These are phyloP conservation scores for Venturia effusa DNA, from an alignment of 2,329 filamentous ascomycete genomes.

Conservation along the genomic window DNA sequence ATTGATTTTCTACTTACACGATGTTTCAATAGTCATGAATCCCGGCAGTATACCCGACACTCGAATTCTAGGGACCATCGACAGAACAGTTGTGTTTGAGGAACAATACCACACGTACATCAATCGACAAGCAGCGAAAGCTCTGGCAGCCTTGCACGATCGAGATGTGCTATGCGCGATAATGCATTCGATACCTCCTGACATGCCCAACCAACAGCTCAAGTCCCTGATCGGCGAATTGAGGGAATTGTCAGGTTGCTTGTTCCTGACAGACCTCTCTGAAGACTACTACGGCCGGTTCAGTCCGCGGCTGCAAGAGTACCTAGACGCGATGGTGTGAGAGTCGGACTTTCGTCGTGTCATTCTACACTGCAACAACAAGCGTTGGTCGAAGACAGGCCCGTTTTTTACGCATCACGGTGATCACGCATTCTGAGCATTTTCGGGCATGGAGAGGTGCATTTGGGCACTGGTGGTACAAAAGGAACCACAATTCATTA, in stretches of 20 bases:
- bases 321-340: slow-evolving; percentile 9
- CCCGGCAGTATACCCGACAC: slow-evolving; percentile 33
- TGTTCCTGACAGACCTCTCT: slow-evolving; percentile 11
- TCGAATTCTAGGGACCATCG: slow-evolving; percentile 29
- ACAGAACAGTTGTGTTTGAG: slow-evolving; percentile 38
- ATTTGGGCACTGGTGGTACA: not conserved
- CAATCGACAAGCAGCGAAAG: slow-evolving; percentile 20
- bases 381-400: not conserved
- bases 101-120: slow-evolving; percentile 29
- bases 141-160: slow-evolving; percentile 18
- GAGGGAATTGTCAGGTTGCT: slow-evolving; percentile 5
- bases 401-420: not conserved
- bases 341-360: not conserved
- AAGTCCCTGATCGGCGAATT: slow-evolving; percentile 6
- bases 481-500: not conserved
- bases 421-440: not conserved
- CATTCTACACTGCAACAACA: not conserved
- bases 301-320: slow-evolving; percentile 10
- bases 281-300: slow-evolving; percentile 8
- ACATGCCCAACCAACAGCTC: slow-evolving; percentile 4
- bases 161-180: slow-evolving; percentile 10
- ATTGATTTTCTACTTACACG: not conserved
- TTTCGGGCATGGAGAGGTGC: not conserved
- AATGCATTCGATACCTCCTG: slow-evolving; percentile 10
- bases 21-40: slow-evolving; percentile 24